phyloP scores from a whole-genome alignment of 495 filamentous ascomycete genomes.

The Aspergillus olivimuriae region DNA sequence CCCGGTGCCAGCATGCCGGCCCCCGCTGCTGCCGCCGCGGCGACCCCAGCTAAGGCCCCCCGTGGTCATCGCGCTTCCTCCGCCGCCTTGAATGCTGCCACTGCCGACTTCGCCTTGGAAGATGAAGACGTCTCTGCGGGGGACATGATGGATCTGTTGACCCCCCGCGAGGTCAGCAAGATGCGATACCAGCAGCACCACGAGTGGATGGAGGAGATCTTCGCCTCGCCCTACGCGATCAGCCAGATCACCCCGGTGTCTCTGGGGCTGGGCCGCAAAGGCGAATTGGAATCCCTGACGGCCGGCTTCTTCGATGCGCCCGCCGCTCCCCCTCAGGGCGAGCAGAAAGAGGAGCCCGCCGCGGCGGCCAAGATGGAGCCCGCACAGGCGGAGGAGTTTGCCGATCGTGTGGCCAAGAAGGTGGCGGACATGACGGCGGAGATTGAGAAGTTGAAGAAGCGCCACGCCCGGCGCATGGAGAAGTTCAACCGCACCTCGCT shows the following conservation, averaged over 20 bases:
- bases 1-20: slow-evolving; percentile 20
- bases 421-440: slow-evolving; percentile 63
- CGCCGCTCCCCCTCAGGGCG: slow-evolving; percentile 22
- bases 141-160: slow-evolving; percentile 81
- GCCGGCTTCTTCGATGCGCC: slow-evolving; percentile 69
- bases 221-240: slow-evolving; percentile 78
- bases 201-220: slow-evolving; percentile 98
- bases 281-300: slow-evolving; percentile 75
- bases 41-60: slow-evolving; percentile 26
- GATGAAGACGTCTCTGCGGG: slow-evolving; percentile 83
- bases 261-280: slow-evolving; percentile 78
- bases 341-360: slow-evolving; percentile 40
- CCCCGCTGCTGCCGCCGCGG: slow-evolving; percentile 20
- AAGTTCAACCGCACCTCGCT: slow-evolving; percentile 62
- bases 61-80: slow-evolving; percentile 35
- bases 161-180: slow-evolving; percentile 79
- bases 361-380: slow-evolving; percentile 57
- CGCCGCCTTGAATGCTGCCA: slow-evolving; percentile 26
- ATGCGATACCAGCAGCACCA: slow-evolving; percentile 88
- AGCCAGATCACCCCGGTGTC: slow-evolving; percentile 81
- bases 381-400: slow-evolving; percentile 68
- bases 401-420: slow-evolving; percentile 60
- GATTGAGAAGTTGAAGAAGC: slow-evolving; percentile 72
- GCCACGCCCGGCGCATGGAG: slow-evolving; percentile 67
- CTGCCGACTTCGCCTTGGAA: slow-evolving; percentile 56